These are phyloP conservation scores for Acanthamoeba castellanii DNA, from an alignment of 208 protist genomes.

Conservation along the genomic window DNA sequence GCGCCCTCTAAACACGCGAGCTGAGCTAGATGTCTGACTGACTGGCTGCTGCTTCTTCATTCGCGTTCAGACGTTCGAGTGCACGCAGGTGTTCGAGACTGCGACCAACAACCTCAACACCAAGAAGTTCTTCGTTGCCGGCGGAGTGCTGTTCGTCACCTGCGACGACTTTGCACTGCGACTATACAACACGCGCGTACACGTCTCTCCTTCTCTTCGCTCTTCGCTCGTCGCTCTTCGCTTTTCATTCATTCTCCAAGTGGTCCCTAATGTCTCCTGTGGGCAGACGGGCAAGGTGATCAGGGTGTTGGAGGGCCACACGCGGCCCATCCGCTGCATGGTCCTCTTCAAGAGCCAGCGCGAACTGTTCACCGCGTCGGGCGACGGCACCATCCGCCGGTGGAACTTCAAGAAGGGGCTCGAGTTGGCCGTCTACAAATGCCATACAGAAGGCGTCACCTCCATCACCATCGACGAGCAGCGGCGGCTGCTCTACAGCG, in stretches of 20 bases:
- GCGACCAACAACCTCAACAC: constrained; percentile 46
- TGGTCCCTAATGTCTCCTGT: too few relatives aligned
- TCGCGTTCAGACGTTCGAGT: background rate
- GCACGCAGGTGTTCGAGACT: constrained; percentile 1
- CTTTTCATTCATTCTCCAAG: background rate
- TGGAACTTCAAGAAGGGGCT: constrained; percentile 48
- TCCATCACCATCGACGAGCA: constrained; percentile 18
- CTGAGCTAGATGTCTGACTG: background rate
- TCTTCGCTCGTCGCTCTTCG: background rate
- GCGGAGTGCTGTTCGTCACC: background rate
- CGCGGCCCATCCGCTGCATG: constrained; percentile 15
- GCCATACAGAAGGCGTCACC: background rate
- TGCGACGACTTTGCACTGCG: constrained; percentile 5
- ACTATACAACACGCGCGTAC: background rate
- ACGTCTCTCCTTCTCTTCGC: background rate
- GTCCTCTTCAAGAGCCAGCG: background rate
- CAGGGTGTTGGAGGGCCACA: constrained; percentile 20
- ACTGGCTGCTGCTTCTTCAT: background rate
- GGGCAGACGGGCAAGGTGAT: background rate
- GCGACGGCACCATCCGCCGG: constrained; percentile 25
- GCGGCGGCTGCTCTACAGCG: constrained; percentile 36
- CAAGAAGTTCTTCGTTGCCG: background rate
- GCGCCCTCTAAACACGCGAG: background rate
- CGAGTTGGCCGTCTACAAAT: constrained; percentile 19
- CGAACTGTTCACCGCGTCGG: constrained; percentile 12